A percentile compares a stretch with the other conserved stretches of the same genome.
Conservation (phyloP, 2,329 filamentous ascomycete species). For the Alternaria gansuensis region DNA sequence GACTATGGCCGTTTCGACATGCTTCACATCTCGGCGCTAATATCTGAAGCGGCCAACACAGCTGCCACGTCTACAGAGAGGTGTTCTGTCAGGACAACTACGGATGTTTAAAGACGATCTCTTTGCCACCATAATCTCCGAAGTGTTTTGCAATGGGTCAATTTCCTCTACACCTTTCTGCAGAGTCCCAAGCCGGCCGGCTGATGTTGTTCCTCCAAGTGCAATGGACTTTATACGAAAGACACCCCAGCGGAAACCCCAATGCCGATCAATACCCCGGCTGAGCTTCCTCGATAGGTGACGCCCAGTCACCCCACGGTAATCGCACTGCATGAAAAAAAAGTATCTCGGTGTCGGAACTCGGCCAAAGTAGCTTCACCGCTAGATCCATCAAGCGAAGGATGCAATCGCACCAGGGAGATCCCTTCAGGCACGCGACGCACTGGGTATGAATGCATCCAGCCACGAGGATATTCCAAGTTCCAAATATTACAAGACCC, state of each 20-base stretch:
- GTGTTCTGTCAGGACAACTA: slow-evolving; percentile 16
- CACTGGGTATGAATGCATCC: slow-evolving; percentile 33
- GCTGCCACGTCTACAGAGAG: slow-evolving; percentile 34
- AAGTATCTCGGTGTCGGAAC: slow-evolving; percentile 19
- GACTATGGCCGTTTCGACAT: slow-evolving; percentile 18
- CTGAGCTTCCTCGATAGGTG: slow-evolving; percentile 11
- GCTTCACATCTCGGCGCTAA: slow-evolving; percentile 16
- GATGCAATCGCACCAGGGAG: slow-evolving; percentile 29
- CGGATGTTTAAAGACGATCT: slow-evolving; percentile 36
- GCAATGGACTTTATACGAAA: slow-evolving; percentile 11
- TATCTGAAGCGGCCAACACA: slow-evolving; percentile 23
- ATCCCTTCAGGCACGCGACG: slow-evolving; percentile 24
- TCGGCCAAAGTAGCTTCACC: slow-evolving; percentile 24
- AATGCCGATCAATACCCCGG: slow-evolving; percentile 29
- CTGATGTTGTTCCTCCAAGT: slow-evolving; percentile 11
- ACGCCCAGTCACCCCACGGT: slow-evolving; percentile 12
- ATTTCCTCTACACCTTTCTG: slow-evolving; percentile 12
- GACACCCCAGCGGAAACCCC: slow-evolving; percentile 23
- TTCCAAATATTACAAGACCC: slow-evolving; percentile 1
- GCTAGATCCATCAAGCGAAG: slow-evolving; percentile 20
- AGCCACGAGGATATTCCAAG: slow-evolving; percentile 13
- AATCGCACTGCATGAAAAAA: slow-evolving; percentile 15
- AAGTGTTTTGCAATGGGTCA: slow-evolving; percentile 11
- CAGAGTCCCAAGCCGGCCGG: slow-evolving; percentile 4
- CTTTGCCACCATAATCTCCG: slow-evolving; percentile 34